Evolutionary conservation across 2,329 filamentous ascomycete species (phyloP).

Genomic region (Penicillium sp.): DNA sequence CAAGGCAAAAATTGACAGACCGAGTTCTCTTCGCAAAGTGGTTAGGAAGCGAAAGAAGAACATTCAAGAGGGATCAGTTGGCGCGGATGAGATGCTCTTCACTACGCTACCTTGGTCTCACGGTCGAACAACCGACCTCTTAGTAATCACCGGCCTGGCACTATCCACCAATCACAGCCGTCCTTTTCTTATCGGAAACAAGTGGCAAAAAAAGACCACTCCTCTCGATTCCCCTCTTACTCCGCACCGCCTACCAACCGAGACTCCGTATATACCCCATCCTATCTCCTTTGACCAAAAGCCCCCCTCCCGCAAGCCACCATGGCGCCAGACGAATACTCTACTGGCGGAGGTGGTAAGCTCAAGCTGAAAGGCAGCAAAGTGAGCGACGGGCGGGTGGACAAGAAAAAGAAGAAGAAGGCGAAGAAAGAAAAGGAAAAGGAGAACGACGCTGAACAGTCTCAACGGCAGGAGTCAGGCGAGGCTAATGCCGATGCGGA

Average conservation of each 20-base stretch:
- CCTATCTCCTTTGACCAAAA: constrained; percentile 2
- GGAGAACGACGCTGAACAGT: constrained; percentile 13
- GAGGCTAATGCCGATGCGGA: constrained; percentile 27
- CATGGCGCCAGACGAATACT: constrained; percentile 66
- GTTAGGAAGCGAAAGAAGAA: too few species aligned
- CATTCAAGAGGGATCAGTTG: neutral
- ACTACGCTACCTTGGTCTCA: neutral
- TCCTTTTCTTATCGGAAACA: neutral
- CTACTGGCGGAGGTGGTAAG: constrained; percentile 68
- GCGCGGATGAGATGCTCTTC: neutral
- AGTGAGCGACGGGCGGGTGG: constrained; percentile 54
- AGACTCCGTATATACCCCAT: constrained; percentile 6
- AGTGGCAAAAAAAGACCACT: constrained; percentile 5
- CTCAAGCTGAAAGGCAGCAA: constrained; percentile 83
- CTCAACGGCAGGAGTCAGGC: constrained; percentile 19
- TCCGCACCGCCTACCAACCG: constrained; percentile 20
- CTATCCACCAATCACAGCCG: neutral
- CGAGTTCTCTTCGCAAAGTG: too few species aligned
- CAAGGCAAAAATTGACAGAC: too few species aligned
- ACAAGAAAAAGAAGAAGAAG: constrained; percentile 57
- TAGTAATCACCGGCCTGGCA: neutral
- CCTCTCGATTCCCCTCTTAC: constrained; percentile 14
- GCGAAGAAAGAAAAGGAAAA: constrained; percentile 43
- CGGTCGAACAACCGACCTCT: neutral
- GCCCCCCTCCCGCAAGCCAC: neutral